These are phyloP conservation scores for Tillandsia leiboldiana DNA, from an alignment of 176 grass and related monocot genomes.

Conservation along the genomic window DNA sequence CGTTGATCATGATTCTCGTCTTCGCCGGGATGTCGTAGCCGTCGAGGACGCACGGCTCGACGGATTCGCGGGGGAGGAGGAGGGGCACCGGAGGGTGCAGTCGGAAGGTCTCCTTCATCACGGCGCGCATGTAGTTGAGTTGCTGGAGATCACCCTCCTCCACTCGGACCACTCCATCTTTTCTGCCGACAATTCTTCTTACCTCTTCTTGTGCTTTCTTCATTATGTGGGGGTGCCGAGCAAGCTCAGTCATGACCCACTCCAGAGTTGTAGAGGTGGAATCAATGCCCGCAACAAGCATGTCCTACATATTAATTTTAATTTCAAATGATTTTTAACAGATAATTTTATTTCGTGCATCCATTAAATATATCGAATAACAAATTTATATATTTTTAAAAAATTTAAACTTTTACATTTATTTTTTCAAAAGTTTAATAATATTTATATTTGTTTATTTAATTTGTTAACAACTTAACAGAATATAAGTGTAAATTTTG, in stretches of 20 bases:
- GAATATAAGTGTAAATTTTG: no score
- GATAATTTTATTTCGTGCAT: no score
- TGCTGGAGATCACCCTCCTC: conserved; percentile 16
- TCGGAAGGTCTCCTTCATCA: conserved; percentile 37
- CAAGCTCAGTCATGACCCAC: conserved; percentile 31
- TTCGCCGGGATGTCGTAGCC: conserved; percentile 19
- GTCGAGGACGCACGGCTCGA: conserved; percentile 18
- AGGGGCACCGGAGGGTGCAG: conserved; percentile 17
- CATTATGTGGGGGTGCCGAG: conserved; percentile 13
- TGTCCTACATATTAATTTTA: conserved; percentile 6
- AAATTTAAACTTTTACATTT: no score
- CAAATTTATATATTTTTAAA: no score
- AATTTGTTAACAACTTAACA: no score
- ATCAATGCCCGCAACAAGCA: conserved; percentile 35
- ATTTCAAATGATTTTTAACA: no score
- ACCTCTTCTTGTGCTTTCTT: conserved; percentile 36
- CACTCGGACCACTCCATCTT: conserved; percentile 8
- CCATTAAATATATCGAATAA: no score
- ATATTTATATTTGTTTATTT: no score
- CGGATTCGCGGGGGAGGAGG: conserved; percentile 27
- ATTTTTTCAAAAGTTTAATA: no score
- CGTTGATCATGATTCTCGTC: conserved; percentile 25
- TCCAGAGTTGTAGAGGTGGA: conserved; percentile 27
- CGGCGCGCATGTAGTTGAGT: conserved; percentile 19
- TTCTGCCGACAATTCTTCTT: background rate